A percentile compares a stretch with the other conserved stretches of the same genome.
phyloP scores from a whole-genome alignment of 495 filamentous ascomycete genomes.

The Aspergillus steynii region DNA sequence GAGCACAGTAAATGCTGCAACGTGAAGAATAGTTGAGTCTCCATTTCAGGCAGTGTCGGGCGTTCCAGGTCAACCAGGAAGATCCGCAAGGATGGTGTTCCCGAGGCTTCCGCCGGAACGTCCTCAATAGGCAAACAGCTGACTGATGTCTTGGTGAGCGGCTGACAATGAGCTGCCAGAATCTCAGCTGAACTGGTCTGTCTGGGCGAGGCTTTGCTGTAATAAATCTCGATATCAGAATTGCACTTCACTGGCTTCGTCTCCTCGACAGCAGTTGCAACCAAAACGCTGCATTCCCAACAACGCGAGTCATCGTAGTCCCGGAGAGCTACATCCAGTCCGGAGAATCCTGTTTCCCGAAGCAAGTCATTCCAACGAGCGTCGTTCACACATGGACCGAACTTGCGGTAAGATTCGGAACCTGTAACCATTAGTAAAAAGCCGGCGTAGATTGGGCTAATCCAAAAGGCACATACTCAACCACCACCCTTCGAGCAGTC shows the following conservation, averaged over 20 bases:
- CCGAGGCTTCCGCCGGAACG: too few species aligned
- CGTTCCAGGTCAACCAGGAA: background rate
- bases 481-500: constrained; percentile 23
- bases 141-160: too few species aligned
- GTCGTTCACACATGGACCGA: constrained; percentile 19
- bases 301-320: constrained; percentile 7
- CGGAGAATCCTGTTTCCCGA: constrained; percentile 22
- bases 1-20: background rate
- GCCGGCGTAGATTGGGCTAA: background rate
- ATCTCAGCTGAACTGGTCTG: too few species aligned
- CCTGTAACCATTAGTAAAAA: constrained; percentile 3
- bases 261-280: constrained; percentile 8
- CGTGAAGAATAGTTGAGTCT: background rate
- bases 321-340: constrained; percentile 11
- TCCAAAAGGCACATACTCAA: constrained; percentile 7
- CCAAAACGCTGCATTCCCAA: constrained; percentile 7
- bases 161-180: too few species aligned
- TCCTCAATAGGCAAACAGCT: too few species aligned
- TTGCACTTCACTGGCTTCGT: background rate
- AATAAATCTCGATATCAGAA: too few species aligned
- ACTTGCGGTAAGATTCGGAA: constrained; percentile 13
- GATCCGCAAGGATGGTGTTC: background rate
- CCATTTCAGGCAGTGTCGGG: background rate
- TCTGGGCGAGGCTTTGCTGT: background rate
- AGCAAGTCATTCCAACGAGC: constrained; percentile 23